These are phyloP conservation scores for Clonostachys rhizophaga DNA, from an alignment of 2,329 filamentous ascomycete species.

Conservation along the genomic window DNA sequence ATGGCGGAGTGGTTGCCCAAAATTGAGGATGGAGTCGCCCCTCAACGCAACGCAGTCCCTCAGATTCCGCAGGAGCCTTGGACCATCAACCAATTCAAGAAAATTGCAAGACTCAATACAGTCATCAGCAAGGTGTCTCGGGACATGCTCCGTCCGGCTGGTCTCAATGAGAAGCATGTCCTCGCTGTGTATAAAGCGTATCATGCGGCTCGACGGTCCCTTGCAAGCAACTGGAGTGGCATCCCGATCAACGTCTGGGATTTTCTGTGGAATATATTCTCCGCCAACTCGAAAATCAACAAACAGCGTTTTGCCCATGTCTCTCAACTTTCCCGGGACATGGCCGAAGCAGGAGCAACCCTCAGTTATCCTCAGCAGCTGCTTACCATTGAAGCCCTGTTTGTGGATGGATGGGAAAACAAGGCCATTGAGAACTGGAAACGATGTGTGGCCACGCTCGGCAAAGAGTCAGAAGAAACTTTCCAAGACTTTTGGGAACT, in stretches of 20 bases:
- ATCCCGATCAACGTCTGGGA: slow-evolving; percentile 60
- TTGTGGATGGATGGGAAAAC: slow-evolving; percentile 54
- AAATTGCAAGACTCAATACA: slow-evolving; percentile 28
- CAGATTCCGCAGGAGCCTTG: slow-evolving; percentile 28
- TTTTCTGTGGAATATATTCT: slow-evolving; percentile 61
- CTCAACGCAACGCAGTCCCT: slow-evolving; percentile 9
- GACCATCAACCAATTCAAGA: slow-evolving; percentile 29
- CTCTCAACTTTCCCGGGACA: slow-evolving; percentile 59
- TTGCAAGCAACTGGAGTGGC: slow-evolving; percentile 41
- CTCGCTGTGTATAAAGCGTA: slow-evolving; percentile 44
- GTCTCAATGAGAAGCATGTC: slow-evolving; percentile 25
- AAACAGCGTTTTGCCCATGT: slow-evolving; percentile 56
- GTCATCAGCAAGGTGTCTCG: slow-evolving; percentile 17
- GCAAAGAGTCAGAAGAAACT: slow-evolving; percentile 33
- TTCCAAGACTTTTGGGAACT: slow-evolving; percentile 57
- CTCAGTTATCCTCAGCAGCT: slow-evolving; percentile 57
- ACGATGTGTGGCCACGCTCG: slow-evolving; percentile 47
- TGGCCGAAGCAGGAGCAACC: slow-evolving; percentile 51
- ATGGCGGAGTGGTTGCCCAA: slow-evolving; percentile 15
- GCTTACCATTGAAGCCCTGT: slow-evolving; percentile 64
- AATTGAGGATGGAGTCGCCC: neutral
- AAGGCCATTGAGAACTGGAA: slow-evolving; percentile 63
- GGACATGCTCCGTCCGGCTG: slow-evolving; percentile 16
- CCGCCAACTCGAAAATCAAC: slow-evolving; percentile 43
- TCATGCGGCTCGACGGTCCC: slow-evolving; percentile 33